These are phyloP conservation scores for Talaromyces sp. DNA, from an alignment of 2,329 filamentous ascomycete species.

Conservation along the genomic window DNA sequence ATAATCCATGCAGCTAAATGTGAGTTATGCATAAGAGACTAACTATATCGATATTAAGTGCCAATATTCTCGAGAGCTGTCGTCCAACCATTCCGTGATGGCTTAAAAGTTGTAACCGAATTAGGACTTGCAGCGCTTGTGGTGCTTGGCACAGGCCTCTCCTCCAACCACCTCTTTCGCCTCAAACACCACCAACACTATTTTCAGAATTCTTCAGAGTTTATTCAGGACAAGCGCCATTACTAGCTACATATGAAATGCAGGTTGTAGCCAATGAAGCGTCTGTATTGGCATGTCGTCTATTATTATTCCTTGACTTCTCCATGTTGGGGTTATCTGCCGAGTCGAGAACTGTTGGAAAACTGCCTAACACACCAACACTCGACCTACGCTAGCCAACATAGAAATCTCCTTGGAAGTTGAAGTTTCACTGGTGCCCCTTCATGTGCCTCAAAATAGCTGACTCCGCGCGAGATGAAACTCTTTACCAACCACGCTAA, in stretches of 20 bases:
- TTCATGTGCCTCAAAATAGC: slow-evolving; percentile 17
- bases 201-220: slow-evolving; percentile 9
- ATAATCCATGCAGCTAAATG: neutral
- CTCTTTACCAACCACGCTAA: slow-evolving; percentile 1
- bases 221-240: neutral
- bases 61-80: neutral
- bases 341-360: neutral
- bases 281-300: neutral
- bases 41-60: slow-evolving; percentile 2
- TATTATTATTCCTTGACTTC: neutral
- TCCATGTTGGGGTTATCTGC: neutral
- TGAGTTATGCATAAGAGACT: neutral
- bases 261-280: neutral
- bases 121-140: slow-evolving; percentile 3
- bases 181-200: neutral
- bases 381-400: slow-evolving; percentile 1
- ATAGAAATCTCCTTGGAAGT: slow-evolving; percentile 1
- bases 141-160: slow-evolving; percentile 1
- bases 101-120: slow-evolving; percentile 8
- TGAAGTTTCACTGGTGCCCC: neutral
- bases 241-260: neutral
- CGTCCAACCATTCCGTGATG: slow-evolving; percentile 9
- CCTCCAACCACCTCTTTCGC: neutral
- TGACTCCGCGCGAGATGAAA: slow-evolving; percentile 18
- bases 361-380: neutral